A percentile compares a stretch with the other conserved stretches of the same genome.
Evolutionary conservation across 768 basidiomycete species (phyloP).

Genomic region (Termitomyces eurrhizus): DNA sequence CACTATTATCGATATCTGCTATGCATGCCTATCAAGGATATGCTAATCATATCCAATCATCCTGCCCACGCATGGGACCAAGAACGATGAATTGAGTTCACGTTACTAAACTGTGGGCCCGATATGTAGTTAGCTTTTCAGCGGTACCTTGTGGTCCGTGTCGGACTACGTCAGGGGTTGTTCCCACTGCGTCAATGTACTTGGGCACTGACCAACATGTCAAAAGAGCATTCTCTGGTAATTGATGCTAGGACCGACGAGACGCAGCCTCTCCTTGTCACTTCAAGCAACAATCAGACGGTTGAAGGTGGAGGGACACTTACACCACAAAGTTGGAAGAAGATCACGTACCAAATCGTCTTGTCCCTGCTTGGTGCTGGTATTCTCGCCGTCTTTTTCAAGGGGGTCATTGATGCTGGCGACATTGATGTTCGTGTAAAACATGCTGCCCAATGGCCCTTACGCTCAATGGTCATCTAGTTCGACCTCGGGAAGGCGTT

Average conservation of each 20-base stretch:
- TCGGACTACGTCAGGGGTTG: neutral
- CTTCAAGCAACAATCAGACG: neutral
- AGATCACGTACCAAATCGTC: conserved; percentile 26
- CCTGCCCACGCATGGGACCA: neutral
- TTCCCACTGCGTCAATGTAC: neutral
- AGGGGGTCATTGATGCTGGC: conserved; percentile 65
- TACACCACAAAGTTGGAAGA: conserved; percentile 19
- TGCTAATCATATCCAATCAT: neutral
- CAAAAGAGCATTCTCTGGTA: neutral
- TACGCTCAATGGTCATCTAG: conserved; percentile 29
- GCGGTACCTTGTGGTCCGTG: neutral
- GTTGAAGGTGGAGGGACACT: neutral
- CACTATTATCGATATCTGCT: neutral
- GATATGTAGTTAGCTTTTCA: neutral
- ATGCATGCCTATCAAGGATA: neutral
- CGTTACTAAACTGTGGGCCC: neutral
- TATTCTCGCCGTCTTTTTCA: conserved; percentile 52
- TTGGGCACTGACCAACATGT: neutral
- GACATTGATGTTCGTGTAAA: conserved; percentile 56
- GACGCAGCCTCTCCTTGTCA: neutral
- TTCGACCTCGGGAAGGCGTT: conserved; percentile 80
- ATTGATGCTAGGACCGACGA: neutral
- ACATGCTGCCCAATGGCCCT: neutral
- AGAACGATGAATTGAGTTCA: neutral
- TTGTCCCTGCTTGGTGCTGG: conserved; percentile 33